These are phyloP conservation scores for Xerocomus spinulosus DNA, from an alignment of 768 basidiomycete species.

Conservation along the genomic window DNA sequence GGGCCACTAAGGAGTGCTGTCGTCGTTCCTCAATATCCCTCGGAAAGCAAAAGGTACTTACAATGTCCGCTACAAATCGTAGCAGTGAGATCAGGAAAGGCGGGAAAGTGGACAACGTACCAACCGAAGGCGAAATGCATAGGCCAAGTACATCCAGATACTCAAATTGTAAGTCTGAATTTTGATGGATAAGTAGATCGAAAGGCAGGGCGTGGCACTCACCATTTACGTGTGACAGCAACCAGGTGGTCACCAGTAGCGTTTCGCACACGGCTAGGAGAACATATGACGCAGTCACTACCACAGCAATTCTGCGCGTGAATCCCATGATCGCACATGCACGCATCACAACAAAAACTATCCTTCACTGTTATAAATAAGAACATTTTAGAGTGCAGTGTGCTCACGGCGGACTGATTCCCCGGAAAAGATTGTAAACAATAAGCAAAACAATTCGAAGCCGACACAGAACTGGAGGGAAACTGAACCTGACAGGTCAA, in stretches of 20 bases:
- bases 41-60: neutral
- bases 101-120: constrained; percentile 6
- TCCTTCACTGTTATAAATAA: neutral
- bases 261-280: constrained; percentile 1
- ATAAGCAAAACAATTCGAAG: neutral
- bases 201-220: neutral
- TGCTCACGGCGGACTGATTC: constrained; percentile 10
- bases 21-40: neutral
- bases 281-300: constrained; percentile 4
- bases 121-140: constrained; percentile 1
- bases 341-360: constrained; percentile 24
- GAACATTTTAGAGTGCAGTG: neutral
- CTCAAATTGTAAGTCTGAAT: neutral
- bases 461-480: neutral
- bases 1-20: neutral
- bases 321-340: constrained; percentile 23
- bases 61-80: neutral
- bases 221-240: neutral
- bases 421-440: neutral
- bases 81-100: neutral
- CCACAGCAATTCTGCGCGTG: neutral
- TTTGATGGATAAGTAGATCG: neutral
- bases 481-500: neutral
- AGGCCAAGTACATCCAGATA: constrained; percentile 8
- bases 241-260: neutral